Evolutionary conservation across 2,329 filamentous ascomycete species (phyloP).

Genomic region (Nemania abortiva): DNA sequence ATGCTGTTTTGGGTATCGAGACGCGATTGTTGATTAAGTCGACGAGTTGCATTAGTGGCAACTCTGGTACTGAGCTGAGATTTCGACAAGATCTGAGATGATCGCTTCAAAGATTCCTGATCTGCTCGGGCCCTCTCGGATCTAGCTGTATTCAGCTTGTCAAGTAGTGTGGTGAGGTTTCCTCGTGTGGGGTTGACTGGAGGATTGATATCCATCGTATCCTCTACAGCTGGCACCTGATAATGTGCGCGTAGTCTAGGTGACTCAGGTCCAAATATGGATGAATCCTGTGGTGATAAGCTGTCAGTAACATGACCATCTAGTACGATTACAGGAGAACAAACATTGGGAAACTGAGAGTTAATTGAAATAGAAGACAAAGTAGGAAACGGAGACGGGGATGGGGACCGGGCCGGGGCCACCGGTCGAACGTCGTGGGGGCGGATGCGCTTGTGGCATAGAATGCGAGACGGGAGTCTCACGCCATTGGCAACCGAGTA

Average conservation of each 20-base stretch:
- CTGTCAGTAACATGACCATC: constrained; percentile 24
- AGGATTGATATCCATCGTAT: constrained; percentile 41
- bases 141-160: constrained; percentile 51
- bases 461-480: constrained; percentile 21
- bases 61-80: constrained; percentile 35
- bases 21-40: constrained; percentile 40
- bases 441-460: constrained; percentile 15
- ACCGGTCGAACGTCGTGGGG: constrained; percentile 13
- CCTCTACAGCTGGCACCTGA: constrained; percentile 35
- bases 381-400: constrained; percentile 17
- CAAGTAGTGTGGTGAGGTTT: constrained; percentile 53
- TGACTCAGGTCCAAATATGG: constrained; percentile 48
- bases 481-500: constrained; percentile 1
- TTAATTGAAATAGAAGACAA: constrained; percentile 7
- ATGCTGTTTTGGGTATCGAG: constrained; percentile 30
- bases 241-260: constrained; percentile 30
- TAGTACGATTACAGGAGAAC: constrained; percentile 25
- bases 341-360: constrained; percentile 34
- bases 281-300: constrained; percentile 12
- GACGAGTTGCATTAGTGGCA: constrained; percentile 40
- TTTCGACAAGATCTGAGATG: constrained; percentile 35
- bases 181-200: constrained; percentile 45
- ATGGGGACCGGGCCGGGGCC: not conserved
- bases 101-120: constrained; percentile 35
- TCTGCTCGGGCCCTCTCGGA: constrained; percentile 44